Conservation (phyloP, 306 rosid species). For the Bauhinia variegata region DNA sequence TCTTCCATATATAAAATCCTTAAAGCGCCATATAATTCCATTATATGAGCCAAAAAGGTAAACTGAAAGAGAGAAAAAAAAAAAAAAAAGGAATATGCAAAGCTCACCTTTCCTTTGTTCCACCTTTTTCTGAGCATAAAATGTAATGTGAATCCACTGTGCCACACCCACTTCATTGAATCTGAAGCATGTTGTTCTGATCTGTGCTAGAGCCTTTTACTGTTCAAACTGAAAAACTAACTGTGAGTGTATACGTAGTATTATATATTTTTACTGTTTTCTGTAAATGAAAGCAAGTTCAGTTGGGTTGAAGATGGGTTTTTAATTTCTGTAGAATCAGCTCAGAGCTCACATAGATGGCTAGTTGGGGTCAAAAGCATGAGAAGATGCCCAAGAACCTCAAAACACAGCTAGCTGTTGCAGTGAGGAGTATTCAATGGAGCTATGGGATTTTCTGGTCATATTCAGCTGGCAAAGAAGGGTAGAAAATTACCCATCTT, state of each 20-base stretch:
- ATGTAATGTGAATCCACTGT: too few species aligned
- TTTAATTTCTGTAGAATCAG: neutral
- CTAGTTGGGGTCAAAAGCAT: slow-evolving; percentile 45
- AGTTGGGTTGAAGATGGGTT: slow-evolving; percentile 1
- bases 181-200: neutral
- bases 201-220: neutral
- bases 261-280: too few species aligned
- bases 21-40: too few species aligned
- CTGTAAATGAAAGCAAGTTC: neutral
- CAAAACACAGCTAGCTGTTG: slow-evolving; percentile 71
- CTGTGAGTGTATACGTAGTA: too few species aligned
- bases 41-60: too few species aligned
- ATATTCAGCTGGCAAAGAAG: slow-evolving; percentile 59
- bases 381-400: slow-evolving; percentile 52
- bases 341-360: slow-evolving; percentile 42
- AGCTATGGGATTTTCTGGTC: slow-evolving; percentile 94
- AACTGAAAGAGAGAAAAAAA: too few species aligned
- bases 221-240: neutral
- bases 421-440: slow-evolving; percentile 85
- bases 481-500: slow-evolving; percentile 43
- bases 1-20: too few species aligned
- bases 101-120: too few species aligned
- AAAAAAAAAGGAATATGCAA: too few species aligned
- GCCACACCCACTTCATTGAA: neutral
- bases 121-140: too few species aligned